phyloP scores from a whole-genome alignment of 2,329 filamentous ascomycete genomes.

The Epichloe bromicola region DNA sequence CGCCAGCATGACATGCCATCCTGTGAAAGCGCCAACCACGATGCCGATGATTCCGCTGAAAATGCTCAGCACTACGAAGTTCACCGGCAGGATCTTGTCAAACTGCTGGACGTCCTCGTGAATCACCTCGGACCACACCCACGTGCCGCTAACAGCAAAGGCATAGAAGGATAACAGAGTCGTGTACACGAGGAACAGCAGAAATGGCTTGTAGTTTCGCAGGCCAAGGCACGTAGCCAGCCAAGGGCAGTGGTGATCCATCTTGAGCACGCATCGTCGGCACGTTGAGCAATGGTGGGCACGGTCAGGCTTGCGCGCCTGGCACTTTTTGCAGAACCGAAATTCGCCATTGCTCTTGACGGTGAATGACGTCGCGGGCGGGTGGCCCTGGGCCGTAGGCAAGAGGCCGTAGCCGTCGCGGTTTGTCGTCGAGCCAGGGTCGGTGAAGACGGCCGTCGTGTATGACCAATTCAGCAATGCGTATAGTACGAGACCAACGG shows the following conservation, averaged over 20 bases:
- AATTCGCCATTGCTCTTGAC: constrained; percentile 82
- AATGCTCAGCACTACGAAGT: constrained; percentile 79
- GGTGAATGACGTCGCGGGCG: constrained; percentile 61
- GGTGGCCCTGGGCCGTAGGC: constrained; percentile 44
- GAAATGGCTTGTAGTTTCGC: constrained; percentile 88
- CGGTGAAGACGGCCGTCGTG: constrained; percentile 84
- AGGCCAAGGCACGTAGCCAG: constrained; percentile 89
- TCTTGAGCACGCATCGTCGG: constrained; percentile 88
- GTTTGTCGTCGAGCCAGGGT: constrained; percentile 61
- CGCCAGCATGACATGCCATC: constrained; percentile 80
- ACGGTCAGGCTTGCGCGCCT: constrained; percentile 85
- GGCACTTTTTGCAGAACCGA: constrained; percentile 95
- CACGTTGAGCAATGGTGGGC: constrained; percentile 96
- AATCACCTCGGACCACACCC: constrained; percentile 78
- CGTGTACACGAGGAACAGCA: constrained; percentile 85
- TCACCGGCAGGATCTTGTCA: constrained; percentile 72
- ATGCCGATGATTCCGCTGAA: constrained; percentile 83
- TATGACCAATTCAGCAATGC: constrained; percentile 77
- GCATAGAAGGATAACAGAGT: constrained; percentile 72
- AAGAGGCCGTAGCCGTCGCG: constrained; percentile 64
- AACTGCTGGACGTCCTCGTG: constrained; percentile 54
- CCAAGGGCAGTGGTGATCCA: constrained; percentile 99
- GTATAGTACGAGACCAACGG: constrained; percentile 59
- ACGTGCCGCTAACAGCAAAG: constrained; percentile 63
- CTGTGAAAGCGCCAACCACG: constrained; percentile 78